These are phyloP conservation scores for Onygenales sp. DNA, from an alignment of 2,329 filamentous ascomycete species.

Conservation along the genomic window DNA sequence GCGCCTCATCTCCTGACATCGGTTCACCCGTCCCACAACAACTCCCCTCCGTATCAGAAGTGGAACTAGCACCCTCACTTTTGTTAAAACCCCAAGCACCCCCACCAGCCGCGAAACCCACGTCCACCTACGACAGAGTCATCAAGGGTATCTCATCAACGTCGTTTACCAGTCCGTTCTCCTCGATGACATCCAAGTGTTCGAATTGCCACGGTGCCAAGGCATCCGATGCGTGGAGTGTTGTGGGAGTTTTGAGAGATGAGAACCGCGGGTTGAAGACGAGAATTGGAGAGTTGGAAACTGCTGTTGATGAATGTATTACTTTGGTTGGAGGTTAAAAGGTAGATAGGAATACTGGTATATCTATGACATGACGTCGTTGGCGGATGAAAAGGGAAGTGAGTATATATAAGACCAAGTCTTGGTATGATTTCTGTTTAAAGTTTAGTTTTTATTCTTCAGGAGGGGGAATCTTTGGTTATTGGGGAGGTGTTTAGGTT, in stretches of 20 bases:
- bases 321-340: slow-evolving; percentile 35
- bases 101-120: slow-evolving; percentile 15
- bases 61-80: background rate
- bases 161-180: slow-evolving; percentile 17
- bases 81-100: slow-evolving; percentile 21
- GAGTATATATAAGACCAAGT: background rate
- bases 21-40: slow-evolving; percentile 17
- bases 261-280: slow-evolving; percentile 47
- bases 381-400: background rate
- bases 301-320: slow-evolving; percentile 47
- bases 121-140: slow-evolving; percentile 34
- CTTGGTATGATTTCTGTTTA: background rate
- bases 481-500: too few species aligned
- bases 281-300: slow-evolving; percentile 44
- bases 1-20: slow-evolving; percentile 26
- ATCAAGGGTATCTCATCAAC: slow-evolving; percentile 31
- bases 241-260: slow-evolving; percentile 41
- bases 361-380: background rate
- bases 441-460: background rate
- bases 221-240: slow-evolving; percentile 43
- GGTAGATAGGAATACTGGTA: background rate
- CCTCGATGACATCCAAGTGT: slow-evolving; percentile 22
- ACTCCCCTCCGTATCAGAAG: slow-evolving; percentile 3
- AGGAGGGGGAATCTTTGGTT: background rate
- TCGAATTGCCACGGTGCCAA: slow-evolving; percentile 32